Evolutionary conservation across 225 moss, liverwort and hornwort species (phyloP).

Genomic region (Marchantia polymorpha): DNA sequence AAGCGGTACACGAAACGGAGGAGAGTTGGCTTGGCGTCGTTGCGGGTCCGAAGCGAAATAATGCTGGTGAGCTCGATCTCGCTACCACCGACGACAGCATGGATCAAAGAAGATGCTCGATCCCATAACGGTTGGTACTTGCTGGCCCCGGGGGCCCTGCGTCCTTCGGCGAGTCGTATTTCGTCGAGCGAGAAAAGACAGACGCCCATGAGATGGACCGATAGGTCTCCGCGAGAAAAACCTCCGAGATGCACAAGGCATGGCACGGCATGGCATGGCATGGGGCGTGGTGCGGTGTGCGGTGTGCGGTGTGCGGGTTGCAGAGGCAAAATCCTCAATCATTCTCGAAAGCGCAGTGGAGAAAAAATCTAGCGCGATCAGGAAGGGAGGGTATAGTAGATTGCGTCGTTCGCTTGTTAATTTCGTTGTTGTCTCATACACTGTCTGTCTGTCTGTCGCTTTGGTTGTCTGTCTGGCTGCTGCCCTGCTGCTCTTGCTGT

Average conservation of each 20-base stretch:
- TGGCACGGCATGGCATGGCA: no score
- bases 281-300: no score
- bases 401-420: not conserved
- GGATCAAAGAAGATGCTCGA: not conserved
- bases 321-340: not conserved
- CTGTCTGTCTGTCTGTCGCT: slow-evolving; percentile 5
- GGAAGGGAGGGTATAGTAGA: not conserved
- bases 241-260: no score
- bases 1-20: no score
- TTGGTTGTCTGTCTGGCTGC: slow-evolving; percentile 14
- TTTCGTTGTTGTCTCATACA: not conserved
- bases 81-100: not conserved
- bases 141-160: not conserved
- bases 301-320: no score
- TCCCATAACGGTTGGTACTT: not conserved
- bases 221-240: not conserved
- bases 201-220: not conserved
- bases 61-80: not conserved
- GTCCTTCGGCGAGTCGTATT: not conserved
- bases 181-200: not conserved
- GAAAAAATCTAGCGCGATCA: not conserved
- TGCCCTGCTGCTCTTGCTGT: not conserved
- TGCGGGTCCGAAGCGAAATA: no score
- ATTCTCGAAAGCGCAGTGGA: not conserved
- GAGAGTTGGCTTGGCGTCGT: no score